phyloP scores from a whole-genome alignment of 2,329 filamentous ascomycete species.

The Aspergillus viridinutans region DNA sequence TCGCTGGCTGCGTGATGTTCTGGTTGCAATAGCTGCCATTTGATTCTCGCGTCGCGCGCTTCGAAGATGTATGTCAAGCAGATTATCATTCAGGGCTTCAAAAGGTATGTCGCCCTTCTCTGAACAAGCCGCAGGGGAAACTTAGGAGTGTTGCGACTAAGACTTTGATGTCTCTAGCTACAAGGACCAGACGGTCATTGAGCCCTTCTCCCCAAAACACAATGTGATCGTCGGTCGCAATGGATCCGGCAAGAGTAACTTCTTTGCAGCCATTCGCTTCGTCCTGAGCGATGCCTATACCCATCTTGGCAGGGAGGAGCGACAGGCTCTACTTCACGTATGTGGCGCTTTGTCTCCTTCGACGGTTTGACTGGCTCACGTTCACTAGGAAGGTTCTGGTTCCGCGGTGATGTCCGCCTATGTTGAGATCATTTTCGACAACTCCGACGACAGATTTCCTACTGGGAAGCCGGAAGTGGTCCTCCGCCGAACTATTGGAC shows the following conservation, averaged over 20 bases:
- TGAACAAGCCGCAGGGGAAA: not conserved
- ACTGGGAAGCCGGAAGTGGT: conserved; percentile 88
- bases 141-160: not conserved
- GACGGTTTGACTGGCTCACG: conserved; percentile 23
- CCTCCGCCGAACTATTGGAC: conserved; percentile 86
- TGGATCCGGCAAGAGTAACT: conserved; percentile 98
- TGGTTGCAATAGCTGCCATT: conserved; percentile 19
- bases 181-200: conserved; percentile 98
- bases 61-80: conserved; percentile 94
- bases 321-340: conserved; percentile 85
- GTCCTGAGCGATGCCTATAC: conserved; percentile 97
- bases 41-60: conserved; percentile 24
- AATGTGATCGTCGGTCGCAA: conserved; percentile 99
- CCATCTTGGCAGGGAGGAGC: conserved; percentile 91
- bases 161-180: conserved; percentile 58
- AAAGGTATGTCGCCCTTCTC: conserved; percentile 61
- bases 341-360: conserved; percentile 12
- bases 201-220: conserved; percentile 94
- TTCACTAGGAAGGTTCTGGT: conserved; percentile 74
- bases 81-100: conserved; percentile 99
- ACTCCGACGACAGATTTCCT: conserved; percentile 90
- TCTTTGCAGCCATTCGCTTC: conserved; percentile 98
- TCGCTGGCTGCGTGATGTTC: conserved; percentile 27
- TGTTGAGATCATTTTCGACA: conserved; percentile 98
- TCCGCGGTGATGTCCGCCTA: conserved; percentile 99